Conservation (phyloP, 768 basidiomycete genomes). For the Boletales sp. region DNA sequence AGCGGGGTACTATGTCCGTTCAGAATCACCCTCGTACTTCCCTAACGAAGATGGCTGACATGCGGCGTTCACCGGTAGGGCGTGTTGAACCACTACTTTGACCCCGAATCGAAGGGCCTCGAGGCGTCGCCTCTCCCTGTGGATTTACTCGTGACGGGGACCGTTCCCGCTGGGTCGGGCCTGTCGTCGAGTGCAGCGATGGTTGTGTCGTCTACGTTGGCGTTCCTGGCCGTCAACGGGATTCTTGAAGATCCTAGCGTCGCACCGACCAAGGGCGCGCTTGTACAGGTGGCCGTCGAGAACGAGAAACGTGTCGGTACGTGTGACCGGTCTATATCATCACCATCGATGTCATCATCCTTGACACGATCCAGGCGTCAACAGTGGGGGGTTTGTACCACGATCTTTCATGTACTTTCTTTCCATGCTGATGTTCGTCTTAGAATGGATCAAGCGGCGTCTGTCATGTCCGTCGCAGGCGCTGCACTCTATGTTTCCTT, state of each 20-base stretch:
- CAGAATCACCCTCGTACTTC: neutral
- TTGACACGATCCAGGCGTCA: constrained; percentile 45
- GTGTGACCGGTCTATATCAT: constrained; percentile 3
- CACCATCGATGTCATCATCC: neutral
- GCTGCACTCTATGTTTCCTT: constrained; percentile 80
- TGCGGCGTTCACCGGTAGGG: constrained; percentile 39
- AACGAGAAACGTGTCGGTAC: constrained; percentile 80
- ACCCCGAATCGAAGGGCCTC: constrained; percentile 11
- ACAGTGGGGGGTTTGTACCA: constrained; percentile 65
- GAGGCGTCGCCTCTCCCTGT: constrained; percentile 48
- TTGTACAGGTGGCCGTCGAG: constrained; percentile 78
- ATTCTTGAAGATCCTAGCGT: constrained; percentile 37
- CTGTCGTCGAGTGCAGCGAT: constrained; percentile 87
- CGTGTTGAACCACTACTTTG: constrained; percentile 62
- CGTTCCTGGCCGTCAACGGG: constrained; percentile 75
- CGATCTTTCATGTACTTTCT: neutral
- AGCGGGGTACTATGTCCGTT: constrained; percentile 74
- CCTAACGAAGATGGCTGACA: neutral
- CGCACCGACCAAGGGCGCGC: constrained; percentile 52
- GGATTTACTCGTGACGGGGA: constrained; percentile 76
- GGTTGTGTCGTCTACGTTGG: constrained; percentile 82
- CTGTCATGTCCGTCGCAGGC: constrained; percentile 67
- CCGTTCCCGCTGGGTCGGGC: constrained; percentile 84
- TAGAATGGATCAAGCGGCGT: constrained; percentile 91
- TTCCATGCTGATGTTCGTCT: constrained; percentile 1